Conservation (phyloP, 1,284 basidiomycete species). For the Ustilago tritici region DNA sequence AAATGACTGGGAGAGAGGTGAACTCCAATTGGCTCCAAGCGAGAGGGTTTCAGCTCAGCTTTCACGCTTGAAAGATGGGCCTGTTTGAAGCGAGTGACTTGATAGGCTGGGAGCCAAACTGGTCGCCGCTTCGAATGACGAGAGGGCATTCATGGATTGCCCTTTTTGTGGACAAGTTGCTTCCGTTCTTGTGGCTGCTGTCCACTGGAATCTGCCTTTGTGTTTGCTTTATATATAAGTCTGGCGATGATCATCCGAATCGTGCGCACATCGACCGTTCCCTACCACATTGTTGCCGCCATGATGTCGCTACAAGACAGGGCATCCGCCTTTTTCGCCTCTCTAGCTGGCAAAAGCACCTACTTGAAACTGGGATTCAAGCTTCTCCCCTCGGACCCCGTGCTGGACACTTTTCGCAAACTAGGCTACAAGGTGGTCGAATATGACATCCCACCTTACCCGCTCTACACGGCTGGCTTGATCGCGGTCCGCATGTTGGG, state of each 20-base stretch:
- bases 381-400: constrained; percentile 40
- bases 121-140: not conserved
- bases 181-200: not conserved
- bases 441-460: constrained; percentile 61
- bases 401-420: constrained; percentile 32
- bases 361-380: constrained; percentile 55
- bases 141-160: not conserved
- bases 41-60: constrained; percentile 5
- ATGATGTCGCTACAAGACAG: constrained; percentile 40
- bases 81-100: constrained; percentile 5
- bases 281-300: not conserved
- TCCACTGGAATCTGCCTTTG: not conserved
- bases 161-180: no score
- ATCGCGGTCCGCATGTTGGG: constrained; percentile 45
- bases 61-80: constrained; percentile 7
- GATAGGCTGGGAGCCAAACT: not conserved
- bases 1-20: not conserved
- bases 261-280: not conserved
- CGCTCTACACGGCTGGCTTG: constrained; percentile 41
- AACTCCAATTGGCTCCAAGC: not conserved
- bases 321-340: constrained; percentile 27
- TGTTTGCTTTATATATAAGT: constrained; percentile 7
- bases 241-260: not conserved
- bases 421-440: constrained; percentile 52
- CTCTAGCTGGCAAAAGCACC: constrained; percentile 31